Base-by-base conservation (phyloP, 495 filamentous ascomycete genomes). In the Penicillium malachiteum region DNA sequence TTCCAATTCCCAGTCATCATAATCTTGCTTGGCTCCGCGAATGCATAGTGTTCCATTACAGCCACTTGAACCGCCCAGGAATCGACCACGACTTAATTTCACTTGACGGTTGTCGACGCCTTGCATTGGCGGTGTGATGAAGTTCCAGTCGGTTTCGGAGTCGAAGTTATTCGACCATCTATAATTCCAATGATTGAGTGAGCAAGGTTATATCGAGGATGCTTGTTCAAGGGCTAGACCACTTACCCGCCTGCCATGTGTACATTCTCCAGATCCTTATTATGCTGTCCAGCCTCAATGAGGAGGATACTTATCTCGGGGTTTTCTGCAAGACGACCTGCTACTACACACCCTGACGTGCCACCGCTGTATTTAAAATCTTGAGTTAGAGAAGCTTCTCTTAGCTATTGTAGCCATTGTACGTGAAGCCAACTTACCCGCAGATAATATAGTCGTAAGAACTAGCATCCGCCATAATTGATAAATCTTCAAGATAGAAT, bases 31-130 rank as follows among this genome's bases (percentile, higher is more conserved):
- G 50, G 67, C 71, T 17, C 84, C 85, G 9, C 82, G 82, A 37
- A 86, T 75, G 63, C 81, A 84, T n/a, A 83, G 74, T 35, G 79
- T 86, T 49, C 82, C 83, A 68, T 87, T 88, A 54, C 80, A 78
- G 13, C 79, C 82, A 55, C 76, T 81, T 44, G 72, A 80, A 5
- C 84, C 84, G 21, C 85, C 81, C 13, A 88, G 75, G 52, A 81
- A 79, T 51, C 76, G 80, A 33, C 84, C 85, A 46, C 83, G 77
- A 42, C 79, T 85, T 49, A 81, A 71, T 57, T 85, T 83, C 54
- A 82, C 78, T 48, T 78, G 75, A 37, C 82, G 77, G 38, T 79
- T 72, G 41, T 81, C 71, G 26, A 83, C 76, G 4, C 79, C 81
- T 5, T 73, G 57, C 57, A 78, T 81, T 0, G 82, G 79, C 18